A percentile compares a stretch with the other conserved stretches of the same genome.
phyloP scores from a whole-genome alignment of 2,329 filamentous ascomycete genomes.

The Epichloe sylvatica region DNA sequence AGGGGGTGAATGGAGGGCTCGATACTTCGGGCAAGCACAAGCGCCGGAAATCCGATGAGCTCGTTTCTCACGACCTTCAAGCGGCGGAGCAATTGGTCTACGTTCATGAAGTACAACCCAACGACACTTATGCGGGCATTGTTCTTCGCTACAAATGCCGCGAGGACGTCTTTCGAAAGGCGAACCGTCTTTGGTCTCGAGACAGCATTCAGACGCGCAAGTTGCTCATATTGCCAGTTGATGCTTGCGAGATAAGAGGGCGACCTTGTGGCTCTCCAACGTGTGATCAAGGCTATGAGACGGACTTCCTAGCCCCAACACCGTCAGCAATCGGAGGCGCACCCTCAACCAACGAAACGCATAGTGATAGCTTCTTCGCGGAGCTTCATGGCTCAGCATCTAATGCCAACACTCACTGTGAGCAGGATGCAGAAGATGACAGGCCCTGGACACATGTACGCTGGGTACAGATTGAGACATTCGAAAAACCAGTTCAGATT shows the following conservation, averaged over 20 bases:
- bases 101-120: constrained; percentile 67
- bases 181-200: constrained; percentile 89
- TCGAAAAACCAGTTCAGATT: constrained; percentile 62
- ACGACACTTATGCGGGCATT: constrained; percentile 82
- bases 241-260: constrained; percentile 75
- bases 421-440: constrained; percentile 35
- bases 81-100: constrained; percentile 73
- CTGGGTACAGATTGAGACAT: constrained; percentile 70
- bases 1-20: constrained; percentile 43
- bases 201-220: constrained; percentile 79
- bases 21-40: constrained; percentile 46
- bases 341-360: constrained; percentile 11
- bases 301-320: constrained; percentile 39
- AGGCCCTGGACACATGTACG: constrained; percentile 72
- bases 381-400: constrained; percentile 17
- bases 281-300: constrained; percentile 22
- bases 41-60: constrained; percentile 54
- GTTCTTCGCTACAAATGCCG: constrained; percentile 82
- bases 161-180: constrained; percentile 66
- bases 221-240: constrained; percentile 71
- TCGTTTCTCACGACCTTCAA: constrained; percentile 37
- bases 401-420: constrained; percentile 12
- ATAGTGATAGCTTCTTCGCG: constrained; percentile 30
- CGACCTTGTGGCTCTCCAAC: constrained; percentile 46
- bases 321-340: constrained; percentile 20